phyloP scores from a whole-genome alignment of 306 rosid species.

The Alnus rubra region DNA sequence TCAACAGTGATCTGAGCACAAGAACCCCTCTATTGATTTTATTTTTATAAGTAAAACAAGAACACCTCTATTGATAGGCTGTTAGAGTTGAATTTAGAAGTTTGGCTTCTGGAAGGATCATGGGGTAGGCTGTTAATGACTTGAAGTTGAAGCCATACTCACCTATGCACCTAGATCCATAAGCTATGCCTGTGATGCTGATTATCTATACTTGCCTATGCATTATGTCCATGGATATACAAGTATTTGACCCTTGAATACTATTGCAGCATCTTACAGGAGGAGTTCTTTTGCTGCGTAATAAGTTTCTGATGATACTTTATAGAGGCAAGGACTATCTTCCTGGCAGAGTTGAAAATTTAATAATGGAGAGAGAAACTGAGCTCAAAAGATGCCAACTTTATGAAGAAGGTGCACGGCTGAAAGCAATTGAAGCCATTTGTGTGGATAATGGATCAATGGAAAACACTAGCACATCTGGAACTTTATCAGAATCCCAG shows the following conservation, averaged over 20 bases:
- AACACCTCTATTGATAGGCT: neutral
- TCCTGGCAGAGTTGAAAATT: conserved; percentile 52
- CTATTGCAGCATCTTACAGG: conserved; percentile 75
- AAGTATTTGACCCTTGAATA: conserved; percentile 18
- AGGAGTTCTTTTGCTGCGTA: conserved; percentile 75
- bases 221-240: conserved; percentile 9
- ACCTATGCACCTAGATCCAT: neutral
- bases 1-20: neutral
- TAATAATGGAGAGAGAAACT: conserved; percentile 60
- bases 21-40: neutral
- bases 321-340: conserved; percentile 89
- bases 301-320: conserved; percentile 68
- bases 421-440: conserved; percentile 48
- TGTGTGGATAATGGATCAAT: conserved; percentile 39
- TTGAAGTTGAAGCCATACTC: neutral
- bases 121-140: neutral
- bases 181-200: conserved; percentile 4
- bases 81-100: neutral
- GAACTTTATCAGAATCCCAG: conserved; percentile 69
- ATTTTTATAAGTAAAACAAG: too few species aligned
- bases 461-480: conserved; percentile 45
- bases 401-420: conserved; percentile 67
- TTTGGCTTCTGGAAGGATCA: conserved; percentile 10
- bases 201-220: conserved; percentile 4
- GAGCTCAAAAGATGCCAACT: conserved; percentile 60